Evolutionary conservation across 2,329 filamentous ascomycete genomes (phyloP).

Genomic region (Ophiostoma ulmi): DNA sequence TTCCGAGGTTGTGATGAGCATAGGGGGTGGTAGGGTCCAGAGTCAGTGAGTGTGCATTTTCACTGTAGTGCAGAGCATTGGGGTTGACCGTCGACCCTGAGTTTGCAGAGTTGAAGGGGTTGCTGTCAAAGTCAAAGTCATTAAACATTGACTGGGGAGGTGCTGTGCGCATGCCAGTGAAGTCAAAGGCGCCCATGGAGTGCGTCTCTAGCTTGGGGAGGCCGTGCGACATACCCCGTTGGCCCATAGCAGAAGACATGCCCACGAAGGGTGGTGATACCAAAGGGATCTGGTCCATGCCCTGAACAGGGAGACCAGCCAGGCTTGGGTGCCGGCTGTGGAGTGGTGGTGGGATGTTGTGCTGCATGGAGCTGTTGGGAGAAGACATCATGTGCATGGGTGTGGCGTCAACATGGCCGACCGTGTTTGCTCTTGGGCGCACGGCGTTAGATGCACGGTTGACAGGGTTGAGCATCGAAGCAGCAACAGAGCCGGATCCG

Average conservation of each 20-base stretch:
- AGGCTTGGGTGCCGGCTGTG: constrained; percentile 73
- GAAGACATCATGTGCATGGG: constrained; percentile 57
- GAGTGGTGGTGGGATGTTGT: constrained; percentile 43
- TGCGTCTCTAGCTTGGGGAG: constrained; percentile 81
- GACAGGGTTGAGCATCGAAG: constrained; percentile 32
- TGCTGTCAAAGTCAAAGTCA: constrained; percentile 63
- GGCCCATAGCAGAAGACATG: constrained; percentile 64
- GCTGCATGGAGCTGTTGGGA: constrained; percentile 53
- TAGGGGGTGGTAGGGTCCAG: constrained; percentile 44
- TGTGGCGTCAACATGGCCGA: constrained; percentile 81
- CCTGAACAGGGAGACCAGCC: constrained; percentile 57
- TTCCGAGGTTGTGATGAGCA: constrained; percentile 38
- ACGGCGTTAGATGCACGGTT: constrained; percentile 52
- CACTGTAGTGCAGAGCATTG: constrained; percentile 72
- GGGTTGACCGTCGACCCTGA: constrained; percentile 64
- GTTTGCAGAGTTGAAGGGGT: constrained; percentile 63
- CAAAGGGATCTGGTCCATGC: constrained; percentile 44
- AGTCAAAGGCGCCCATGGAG: constrained; percentile 60
- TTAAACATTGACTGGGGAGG: constrained; percentile 53
- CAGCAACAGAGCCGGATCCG: constrained; percentile 41
- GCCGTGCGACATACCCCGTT: constrained; percentile 61
- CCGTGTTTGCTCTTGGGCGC: constrained; percentile 89
- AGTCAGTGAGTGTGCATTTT: constrained; percentile 63
- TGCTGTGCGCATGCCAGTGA: constrained; percentile 70
- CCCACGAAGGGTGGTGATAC: constrained; percentile 47